phyloP scores from a whole-genome alignment of 2,329 filamentous ascomycete genomes.

The Sarocladium strictum region DNA sequence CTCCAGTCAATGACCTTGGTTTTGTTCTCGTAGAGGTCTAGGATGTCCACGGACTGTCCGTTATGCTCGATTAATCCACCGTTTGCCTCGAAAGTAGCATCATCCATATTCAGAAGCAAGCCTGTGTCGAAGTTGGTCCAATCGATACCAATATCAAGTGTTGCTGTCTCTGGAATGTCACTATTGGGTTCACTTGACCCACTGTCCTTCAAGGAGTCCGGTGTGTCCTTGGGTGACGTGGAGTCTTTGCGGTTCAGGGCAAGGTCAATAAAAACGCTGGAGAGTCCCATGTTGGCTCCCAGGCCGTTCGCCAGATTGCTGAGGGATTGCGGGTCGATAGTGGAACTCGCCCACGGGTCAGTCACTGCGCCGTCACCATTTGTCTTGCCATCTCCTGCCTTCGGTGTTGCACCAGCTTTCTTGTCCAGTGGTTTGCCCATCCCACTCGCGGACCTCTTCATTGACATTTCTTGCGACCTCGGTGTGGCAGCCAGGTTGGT shows the following conservation, averaged over 20 bases:
- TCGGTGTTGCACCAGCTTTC: slow-evolving; percentile 24
- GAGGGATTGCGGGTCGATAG: slow-evolving; percentile 44
- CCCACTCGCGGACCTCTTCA: slow-evolving; percentile 44
- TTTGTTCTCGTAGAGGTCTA: slow-evolving; percentile 3
- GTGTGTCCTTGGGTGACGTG: slow-evolving; percentile 56
- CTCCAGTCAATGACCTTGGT: slow-evolving; percentile 28
- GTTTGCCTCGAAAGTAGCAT: slow-evolving; percentile 13
- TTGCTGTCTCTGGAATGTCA: slow-evolving; percentile 51
- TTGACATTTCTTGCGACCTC: slow-evolving; percentile 44
- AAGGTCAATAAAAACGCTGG: slow-evolving; percentile 46
- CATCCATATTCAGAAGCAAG: slow-evolving; percentile 36
- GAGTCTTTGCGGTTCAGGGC: background rate
- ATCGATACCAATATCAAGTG: slow-evolving; percentile 46
- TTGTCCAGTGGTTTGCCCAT: slow-evolving; percentile 35
- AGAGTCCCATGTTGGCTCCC: slow-evolving; percentile 14
- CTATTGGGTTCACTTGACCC: slow-evolving; percentile 55
- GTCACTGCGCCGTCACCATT: slow-evolving; percentile 14
- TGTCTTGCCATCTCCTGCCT: slow-evolving; percentile 22
- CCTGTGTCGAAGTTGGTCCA: slow-evolving; percentile 46
- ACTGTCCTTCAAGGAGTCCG: slow-evolving; percentile 56
- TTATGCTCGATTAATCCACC: slow-evolving; percentile 4
- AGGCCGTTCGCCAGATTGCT: slow-evolving; percentile 24
- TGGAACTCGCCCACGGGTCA: slow-evolving; percentile 34
- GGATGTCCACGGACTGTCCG: slow-evolving; percentile 10
- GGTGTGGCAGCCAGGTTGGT: slow-evolving; percentile 37